phyloP scores from a whole-genome alignment of 129 eudicot genomes.

The Rutidosis leptorrhynchoides region DNA sequence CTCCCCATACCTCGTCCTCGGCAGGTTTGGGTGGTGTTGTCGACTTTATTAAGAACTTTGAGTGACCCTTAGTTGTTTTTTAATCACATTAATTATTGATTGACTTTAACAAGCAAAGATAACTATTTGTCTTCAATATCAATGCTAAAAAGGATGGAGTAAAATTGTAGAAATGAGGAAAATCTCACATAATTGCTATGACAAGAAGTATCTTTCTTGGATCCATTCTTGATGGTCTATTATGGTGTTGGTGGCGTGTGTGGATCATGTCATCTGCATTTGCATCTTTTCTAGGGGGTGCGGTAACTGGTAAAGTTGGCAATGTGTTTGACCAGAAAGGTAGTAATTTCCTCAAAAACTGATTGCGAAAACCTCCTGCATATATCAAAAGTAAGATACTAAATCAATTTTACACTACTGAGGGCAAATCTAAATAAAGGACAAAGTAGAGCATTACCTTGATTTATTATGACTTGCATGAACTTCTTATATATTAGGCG shows the following conservation, averaged over 20 bases:
- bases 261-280: slow-evolving; percentile 60
- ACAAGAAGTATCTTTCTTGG: slow-evolving; percentile 86
- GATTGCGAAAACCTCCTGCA: slow-evolving; percentile 79
- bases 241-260: too few relatives aligned
- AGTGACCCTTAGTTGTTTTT: neutral
- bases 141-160: neutral
- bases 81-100: neutral
- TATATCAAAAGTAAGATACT: neutral
- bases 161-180: neutral
- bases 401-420: slow-evolving; percentile 8
- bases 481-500: neutral
- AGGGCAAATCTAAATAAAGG: neutral
- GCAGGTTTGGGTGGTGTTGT: too few relatives aligned
- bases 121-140: neutral
- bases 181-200: slow-evolving; percentile 80
- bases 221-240: slow-evolving; percentile 84
- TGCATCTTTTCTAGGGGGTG: slow-evolving; percentile 75
- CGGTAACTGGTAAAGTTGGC: slow-evolving; percentile 89
- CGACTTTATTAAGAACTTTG: too few relatives aligned
- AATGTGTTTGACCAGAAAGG: slow-evolving; percentile 97
- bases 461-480: neutral
- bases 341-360: slow-evolving; percentile 67
- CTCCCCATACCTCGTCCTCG: too few relatives aligned
- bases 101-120: neutral
- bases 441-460: neutral